These are phyloP conservation scores for Fusarium sublunatum DNA, from an alignment of 2,329 filamentous ascomycete genomes.

Conservation along the genomic window DNA sequence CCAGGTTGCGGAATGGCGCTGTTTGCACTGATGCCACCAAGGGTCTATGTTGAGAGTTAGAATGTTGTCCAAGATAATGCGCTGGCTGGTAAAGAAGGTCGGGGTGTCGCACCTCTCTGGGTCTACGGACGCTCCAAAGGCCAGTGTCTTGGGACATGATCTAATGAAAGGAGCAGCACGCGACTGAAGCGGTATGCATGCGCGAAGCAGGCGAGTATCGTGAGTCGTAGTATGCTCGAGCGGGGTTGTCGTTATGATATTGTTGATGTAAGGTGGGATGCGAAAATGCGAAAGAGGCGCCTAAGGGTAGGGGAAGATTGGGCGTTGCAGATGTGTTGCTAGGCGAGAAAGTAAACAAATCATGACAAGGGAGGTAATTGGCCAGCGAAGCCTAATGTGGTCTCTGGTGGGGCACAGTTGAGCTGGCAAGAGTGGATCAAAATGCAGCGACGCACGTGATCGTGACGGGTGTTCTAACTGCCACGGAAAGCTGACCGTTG, in stretches of 20 bases:
- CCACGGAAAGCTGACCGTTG: not conserved
- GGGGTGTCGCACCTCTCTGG: slow-evolving; percentile 75
- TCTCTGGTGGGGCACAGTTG: slow-evolving; percentile 25
- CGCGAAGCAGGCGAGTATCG: slow-evolving; percentile 17
- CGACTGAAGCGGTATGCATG: slow-evolving; percentile 33
- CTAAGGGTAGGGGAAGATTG: slow-evolving; percentile 28
- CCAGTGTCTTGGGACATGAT: slow-evolving; percentile 87
- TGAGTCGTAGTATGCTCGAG: slow-evolving; percentile 4
- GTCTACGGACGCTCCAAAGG: slow-evolving; percentile 90
- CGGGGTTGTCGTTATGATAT: slow-evolving; percentile 13
- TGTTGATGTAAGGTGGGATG: slow-evolving; percentile 39
- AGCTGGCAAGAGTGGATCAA: slow-evolving; percentile 19
- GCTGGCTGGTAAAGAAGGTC: slow-evolving; percentile 32
- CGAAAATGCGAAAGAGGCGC: slow-evolving; percentile 32
- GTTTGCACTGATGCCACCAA: slow-evolving; percentile 85
- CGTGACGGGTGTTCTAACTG: slow-evolving; percentile 6
- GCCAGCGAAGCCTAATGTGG: slow-evolving; percentile 7
- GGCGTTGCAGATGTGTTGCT: slow-evolving; percentile 51
- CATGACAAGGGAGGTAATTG: slow-evolving; percentile 42
- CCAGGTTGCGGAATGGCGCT: slow-evolving; percentile 89
- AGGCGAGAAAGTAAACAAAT: slow-evolving; percentile 59
- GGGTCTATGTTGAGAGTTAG: slow-evolving; percentile 70
- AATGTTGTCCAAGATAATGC: slow-evolving; percentile 1
- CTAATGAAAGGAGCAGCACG: slow-evolving; percentile 16
- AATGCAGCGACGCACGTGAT: slow-evolving; percentile 27